A percentile compares a stretch with the other conserved stretches of the same genome.
phyloP scores from a whole-genome alignment of 2,329 filamentous ascomycete species.

The Biscogniauxia marginata region DNA sequence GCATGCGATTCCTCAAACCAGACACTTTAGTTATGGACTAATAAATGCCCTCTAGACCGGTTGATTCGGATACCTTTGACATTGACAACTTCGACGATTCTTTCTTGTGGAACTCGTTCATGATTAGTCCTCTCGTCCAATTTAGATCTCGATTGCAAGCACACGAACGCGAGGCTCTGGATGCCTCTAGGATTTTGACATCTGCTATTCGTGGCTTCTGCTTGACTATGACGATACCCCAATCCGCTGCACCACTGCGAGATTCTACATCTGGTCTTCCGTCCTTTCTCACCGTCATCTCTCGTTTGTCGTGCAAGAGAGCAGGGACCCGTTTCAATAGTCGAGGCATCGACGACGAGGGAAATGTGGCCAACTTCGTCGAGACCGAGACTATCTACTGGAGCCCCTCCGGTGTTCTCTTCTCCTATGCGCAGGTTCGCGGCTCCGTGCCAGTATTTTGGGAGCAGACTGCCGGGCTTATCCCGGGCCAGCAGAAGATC shows the following conservation, averaged over 20 bases:
- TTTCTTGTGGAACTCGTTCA: constrained; percentile 97
- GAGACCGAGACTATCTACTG: constrained; percentile 94
- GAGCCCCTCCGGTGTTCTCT: constrained; percentile 73
- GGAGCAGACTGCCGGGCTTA: constrained; percentile 86
- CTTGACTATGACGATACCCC: constrained; percentile 79
- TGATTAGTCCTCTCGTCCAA: constrained; percentile 89
- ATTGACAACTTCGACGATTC: constrained; percentile 90
- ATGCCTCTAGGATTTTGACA: constrained; percentile 82
- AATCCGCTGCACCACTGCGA: constrained; percentile 69
- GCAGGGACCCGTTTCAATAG: constrained; percentile 96
- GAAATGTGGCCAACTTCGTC: constrained; percentile 98
- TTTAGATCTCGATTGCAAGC: constrained; percentile 80
- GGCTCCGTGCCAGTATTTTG: constrained; percentile 96
- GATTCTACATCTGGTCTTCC: constrained; percentile 68
- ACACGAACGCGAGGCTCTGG: constrained; percentile 74
- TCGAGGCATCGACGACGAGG: constrained; percentile 95
- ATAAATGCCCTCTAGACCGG: constrained; percentile 50
- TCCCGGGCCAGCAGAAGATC: constrained; percentile 94
- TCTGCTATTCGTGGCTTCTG: constrained; percentile 94
- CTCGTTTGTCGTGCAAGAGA: constrained; percentile 82
- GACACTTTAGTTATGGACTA: constrained; percentile 10
- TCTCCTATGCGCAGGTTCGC: constrained; percentile 90
- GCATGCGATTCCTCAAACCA: too few relatives aligned
- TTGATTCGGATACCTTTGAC: constrained; percentile 76
- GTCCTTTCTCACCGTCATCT: constrained; percentile 84